Percentiles rank a stretch among this genome's conserved stretches.
Conservation (phyloP, 2,329 filamentous ascomycete genomes). For the Gnomoniopsis smithogilvyi region DNA sequence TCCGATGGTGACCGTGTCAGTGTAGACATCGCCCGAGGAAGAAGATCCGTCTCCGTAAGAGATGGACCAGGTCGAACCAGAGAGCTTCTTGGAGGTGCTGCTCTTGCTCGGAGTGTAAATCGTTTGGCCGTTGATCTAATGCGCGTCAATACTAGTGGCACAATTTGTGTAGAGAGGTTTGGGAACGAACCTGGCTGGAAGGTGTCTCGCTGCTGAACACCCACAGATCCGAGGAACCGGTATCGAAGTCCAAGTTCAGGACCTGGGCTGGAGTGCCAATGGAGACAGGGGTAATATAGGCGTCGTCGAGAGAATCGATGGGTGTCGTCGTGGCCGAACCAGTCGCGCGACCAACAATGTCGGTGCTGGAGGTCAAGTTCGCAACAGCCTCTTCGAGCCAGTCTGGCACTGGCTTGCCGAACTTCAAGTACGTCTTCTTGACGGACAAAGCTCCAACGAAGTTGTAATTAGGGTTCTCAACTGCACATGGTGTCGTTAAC, state of each 20-base stretch:
- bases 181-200: conserved; percentile 1
- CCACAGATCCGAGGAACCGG: conserved; percentile 41
- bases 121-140: conserved; percentile 24
- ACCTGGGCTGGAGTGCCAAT: conserved; percentile 39
- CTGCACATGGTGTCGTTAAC: not conserved
- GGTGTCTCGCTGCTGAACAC: conserved; percentile 30
- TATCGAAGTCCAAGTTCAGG: conserved; percentile 42
- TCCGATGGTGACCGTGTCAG: conserved; percentile 28
- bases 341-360: conserved; percentile 9
- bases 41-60: conserved; percentile 30
- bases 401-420: conserved; percentile 14
- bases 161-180: not conserved
- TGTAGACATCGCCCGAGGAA: conserved; percentile 30
- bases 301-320: conserved; percentile 25
- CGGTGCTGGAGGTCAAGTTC: not conserved
- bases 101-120: conserved; percentile 28
- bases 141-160: conserved; percentile 23
- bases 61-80: conserved; percentile 28
- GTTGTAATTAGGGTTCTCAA: conserved; percentile 18
- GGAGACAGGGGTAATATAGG: conserved; percentile 31
- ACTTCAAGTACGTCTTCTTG: conserved; percentile 23
- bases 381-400: conserved; percentile 16
- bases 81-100: conserved; percentile 25
- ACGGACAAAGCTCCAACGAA: conserved; percentile 18
- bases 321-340: conserved; percentile 19